Percentiles rank a stretch among this genome's conserved stretches.
Conservation (phyloP, 257 asterid species). For the Solanum piurae region DNA sequence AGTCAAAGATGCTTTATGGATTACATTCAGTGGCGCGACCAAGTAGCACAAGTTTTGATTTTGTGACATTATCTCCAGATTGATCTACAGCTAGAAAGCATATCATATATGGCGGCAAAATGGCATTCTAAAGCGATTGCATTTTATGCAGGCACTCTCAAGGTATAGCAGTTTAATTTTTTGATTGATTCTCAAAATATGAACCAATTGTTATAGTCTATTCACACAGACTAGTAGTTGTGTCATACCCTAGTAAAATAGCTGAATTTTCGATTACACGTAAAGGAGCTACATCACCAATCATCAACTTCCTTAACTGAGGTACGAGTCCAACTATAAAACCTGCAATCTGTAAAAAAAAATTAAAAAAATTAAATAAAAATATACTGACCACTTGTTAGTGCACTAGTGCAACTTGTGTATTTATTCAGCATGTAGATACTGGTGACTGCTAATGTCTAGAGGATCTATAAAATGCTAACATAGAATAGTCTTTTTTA, state of each 20-base stretch:
- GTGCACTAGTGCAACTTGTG: neutral
- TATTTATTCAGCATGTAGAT: neutral
- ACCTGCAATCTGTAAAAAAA: slow-evolving; percentile 46
- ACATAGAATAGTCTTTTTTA: neutral
- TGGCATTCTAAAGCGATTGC: neutral
- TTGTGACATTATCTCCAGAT: neutral
- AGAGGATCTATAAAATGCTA: neutral
- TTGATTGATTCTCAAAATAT: neutral
- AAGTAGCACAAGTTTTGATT: neutral
- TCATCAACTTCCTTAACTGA: slow-evolving; percentile 36
- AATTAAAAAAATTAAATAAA: neutral
- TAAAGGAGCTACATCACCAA: slow-evolving; percentile 71
- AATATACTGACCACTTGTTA: neutral
- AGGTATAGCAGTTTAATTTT: neutral
- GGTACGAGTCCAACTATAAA: slow-evolving; percentile 70
- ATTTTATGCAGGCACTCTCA: neutral
- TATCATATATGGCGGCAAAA: neutral
- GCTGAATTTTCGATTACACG: slow-evolving; percentile 61
- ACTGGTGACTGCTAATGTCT: neutral
- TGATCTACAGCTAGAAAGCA: neutral
- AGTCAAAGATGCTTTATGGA: neutral
- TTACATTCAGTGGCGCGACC: neutral
- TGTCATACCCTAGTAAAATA: slow-evolving; percentile 57
- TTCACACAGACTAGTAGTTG: neutral
- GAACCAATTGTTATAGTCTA: neutral